Conservation (phyloP, 2,329 filamentous ascomycete genomes). For the Alternaria triticimaculans region DNA sequence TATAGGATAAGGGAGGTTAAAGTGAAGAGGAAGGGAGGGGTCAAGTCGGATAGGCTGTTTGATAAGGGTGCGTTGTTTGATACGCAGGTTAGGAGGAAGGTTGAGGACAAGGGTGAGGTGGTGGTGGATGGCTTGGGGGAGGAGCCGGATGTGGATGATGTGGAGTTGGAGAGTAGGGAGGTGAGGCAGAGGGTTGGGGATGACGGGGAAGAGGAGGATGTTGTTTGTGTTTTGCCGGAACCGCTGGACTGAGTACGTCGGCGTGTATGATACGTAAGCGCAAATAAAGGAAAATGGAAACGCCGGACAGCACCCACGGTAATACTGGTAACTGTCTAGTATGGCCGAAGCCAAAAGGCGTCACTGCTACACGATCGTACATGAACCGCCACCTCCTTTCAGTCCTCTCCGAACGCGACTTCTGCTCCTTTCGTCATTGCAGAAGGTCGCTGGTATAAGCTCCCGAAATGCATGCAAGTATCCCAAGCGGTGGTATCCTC, state of each 20-base stretch:
- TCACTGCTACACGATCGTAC: conserved; percentile 1
- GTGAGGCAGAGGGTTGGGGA: not conserved
- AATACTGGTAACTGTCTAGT: not conserved
- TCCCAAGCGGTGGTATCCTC: conserved; percentile 28
- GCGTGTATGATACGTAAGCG: not conserved
- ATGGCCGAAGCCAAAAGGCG: not conserved
- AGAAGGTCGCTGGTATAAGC: not conserved
- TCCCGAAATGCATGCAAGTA: conserved; percentile 7
- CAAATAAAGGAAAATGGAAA: not conserved
- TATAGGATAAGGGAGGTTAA: conserved; percentile 14
- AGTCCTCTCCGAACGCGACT: not conserved
- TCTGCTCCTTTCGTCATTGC: not conserved
- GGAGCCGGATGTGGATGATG: not conserved
- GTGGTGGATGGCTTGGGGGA: not conserved
- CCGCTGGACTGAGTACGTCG: not conserved
- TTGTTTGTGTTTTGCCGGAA: not conserved
- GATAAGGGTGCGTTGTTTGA: not conserved
- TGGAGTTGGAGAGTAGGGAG: not conserved
- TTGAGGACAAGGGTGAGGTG: not conserved
- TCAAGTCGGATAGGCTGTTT: conserved; percentile 1
- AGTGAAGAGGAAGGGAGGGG: conserved; percentile 10
- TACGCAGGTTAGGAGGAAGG: not conserved
- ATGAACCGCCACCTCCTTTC: not conserved
- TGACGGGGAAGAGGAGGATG: not conserved
- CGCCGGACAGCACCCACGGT: not conserved